A percentile compares a stretch with the other conserved stretches of the same genome.
Conservation (phyloP, 768 basidiomycete species). For the Candolleomyces eurysporus region DNA sequence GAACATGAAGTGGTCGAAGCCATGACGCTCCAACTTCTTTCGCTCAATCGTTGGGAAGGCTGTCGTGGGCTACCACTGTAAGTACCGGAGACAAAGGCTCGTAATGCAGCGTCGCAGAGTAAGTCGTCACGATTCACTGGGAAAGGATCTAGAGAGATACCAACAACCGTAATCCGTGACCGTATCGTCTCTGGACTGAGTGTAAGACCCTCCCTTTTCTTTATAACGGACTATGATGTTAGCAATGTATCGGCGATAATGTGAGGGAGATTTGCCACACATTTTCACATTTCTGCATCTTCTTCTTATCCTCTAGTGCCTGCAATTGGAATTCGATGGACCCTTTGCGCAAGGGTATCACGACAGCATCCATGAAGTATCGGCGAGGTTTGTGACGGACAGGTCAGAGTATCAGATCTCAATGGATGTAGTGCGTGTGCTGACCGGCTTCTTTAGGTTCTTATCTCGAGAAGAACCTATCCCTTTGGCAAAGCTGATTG, state of each 20-base stretch:
- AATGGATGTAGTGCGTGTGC: too few species aligned
- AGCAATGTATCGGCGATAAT: neutral
- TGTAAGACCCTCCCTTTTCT: neutral
- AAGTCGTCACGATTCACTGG: neutral
- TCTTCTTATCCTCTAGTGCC: too few species aligned
- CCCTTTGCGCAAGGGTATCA: too few species aligned
- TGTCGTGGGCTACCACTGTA: constrained; percentile 21
- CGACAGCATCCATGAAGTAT: too few species aligned
- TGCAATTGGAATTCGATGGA: too few species aligned
- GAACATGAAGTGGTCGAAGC: constrained; percentile 28
- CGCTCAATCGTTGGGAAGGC: constrained; percentile 15
- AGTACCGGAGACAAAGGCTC: constrained; percentile 14
- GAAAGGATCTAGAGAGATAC: neutral
- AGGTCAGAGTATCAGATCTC: too few species aligned
- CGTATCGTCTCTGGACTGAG: neutral
- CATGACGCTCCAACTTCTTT: constrained; percentile 17
- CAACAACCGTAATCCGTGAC: neutral
- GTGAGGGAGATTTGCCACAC: too few species aligned
- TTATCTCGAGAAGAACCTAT: too few species aligned
- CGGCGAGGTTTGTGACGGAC: too few species aligned
- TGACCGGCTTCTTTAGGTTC: too few species aligned
- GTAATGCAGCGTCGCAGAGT: neutral
- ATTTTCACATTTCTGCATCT: too few species aligned
- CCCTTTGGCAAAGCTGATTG: too few species aligned
- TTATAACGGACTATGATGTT: neutral